Base-by-base conservation (phyloP, 345 rosid genomes). In the Acer yangbiense region DNA sequence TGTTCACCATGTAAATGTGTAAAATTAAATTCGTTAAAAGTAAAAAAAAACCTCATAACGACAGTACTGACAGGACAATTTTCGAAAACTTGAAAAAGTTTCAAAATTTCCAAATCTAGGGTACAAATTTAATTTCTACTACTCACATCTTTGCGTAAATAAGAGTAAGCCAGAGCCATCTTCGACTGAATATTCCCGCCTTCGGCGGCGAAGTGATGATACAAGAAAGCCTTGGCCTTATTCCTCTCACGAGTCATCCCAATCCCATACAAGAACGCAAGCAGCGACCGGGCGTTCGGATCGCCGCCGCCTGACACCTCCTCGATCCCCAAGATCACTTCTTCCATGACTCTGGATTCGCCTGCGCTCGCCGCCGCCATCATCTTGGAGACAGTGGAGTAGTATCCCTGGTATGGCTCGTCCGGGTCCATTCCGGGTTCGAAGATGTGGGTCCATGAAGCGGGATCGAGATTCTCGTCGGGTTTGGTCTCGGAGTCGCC, bases 161-260 rank as follows among this genome's bases (percentile, higher is more conserved):
- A 94, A 1, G 98, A 91, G 80, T 89, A 92, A 0, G 99, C 99
- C 23, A 96, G 86, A 43, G 97, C 92, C 98, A 94, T 90, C 89
- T 88, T 96, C 3, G 99, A 96, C 86, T 96, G 99, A 84, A 89
- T 83, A 82, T 85, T 96, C 46, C 93, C 98, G 12, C 91, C 97
- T 6, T 86, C 83, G 6, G 90, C 87, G 7, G 94, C 95, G 54
- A 96, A 96, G 61, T 81, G 80, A 81, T 96, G 99, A 80, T 96
- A 87, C 69, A 96, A 58, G 70, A 96, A 89, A 18, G 95, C 90
- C 82, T 88, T 94, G 14, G 87, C 97, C 69, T 87, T 91, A 75
- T 87, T 85, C 87, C 87, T 83, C 85, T 91, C 97, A 60, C 87
- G 83, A 90, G 85, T 81, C 86, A 87, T 86, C 75, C 99, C 99